These are phyloP conservation scores for Yamadazyma ubonensis DNA, from an alignment of 805 yeast genomes.

Conservation along the genomic window DNA sequence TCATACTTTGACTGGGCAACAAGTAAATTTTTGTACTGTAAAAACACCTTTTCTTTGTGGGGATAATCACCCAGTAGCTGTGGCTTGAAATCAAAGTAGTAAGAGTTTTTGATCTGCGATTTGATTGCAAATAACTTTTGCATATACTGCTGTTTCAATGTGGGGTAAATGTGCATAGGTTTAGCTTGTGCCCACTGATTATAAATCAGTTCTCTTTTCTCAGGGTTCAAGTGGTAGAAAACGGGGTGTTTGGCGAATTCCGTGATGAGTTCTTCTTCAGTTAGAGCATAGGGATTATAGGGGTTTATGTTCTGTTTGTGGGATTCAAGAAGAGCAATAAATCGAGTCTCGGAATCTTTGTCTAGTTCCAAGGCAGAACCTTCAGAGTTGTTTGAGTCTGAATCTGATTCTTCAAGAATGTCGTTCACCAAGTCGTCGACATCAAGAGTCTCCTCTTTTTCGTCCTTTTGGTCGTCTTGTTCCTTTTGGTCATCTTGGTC, in stretches of 20 bases:
- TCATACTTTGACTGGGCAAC: slow-evolving; percentile 31
- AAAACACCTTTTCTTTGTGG: slow-evolving; percentile 20
- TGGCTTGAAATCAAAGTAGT: slow-evolving; percentile 27
- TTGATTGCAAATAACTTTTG: slow-evolving; percentile 30
- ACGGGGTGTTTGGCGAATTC: slow-evolving; percentile 29
- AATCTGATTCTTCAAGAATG: slow-evolving; percentile 4
- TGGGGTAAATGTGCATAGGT: slow-evolving; percentile 10
- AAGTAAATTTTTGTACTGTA: slow-evolving; percentile 27
- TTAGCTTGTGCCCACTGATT: slow-evolving; percentile 24
- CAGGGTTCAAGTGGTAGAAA: slow-evolving; percentile 24
- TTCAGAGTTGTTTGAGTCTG: background rate
- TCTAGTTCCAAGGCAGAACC: slow-evolving; percentile 2
- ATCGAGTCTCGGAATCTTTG: slow-evolving; percentile 15
- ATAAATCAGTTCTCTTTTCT: slow-evolving; percentile 23
- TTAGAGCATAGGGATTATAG: slow-evolving; percentile 38
- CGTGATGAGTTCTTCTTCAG: slow-evolving; percentile 34
- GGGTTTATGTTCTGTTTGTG: slow-evolving; percentile 25
- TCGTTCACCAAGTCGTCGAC: slow-evolving; percentile 11
- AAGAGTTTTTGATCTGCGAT: slow-evolving; percentile 24
- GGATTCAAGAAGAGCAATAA: slow-evolving; percentile 26
- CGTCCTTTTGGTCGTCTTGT: slow-evolving; percentile 4
- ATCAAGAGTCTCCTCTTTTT: background rate
- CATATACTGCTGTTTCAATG: slow-evolving; percentile 20
- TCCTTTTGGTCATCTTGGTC: background rate
- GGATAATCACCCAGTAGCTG: slow-evolving; percentile 16